phyloP scores from a whole-genome alignment of 495 filamentous ascomycete genomes.

The Neurospora sp. region DNA sequence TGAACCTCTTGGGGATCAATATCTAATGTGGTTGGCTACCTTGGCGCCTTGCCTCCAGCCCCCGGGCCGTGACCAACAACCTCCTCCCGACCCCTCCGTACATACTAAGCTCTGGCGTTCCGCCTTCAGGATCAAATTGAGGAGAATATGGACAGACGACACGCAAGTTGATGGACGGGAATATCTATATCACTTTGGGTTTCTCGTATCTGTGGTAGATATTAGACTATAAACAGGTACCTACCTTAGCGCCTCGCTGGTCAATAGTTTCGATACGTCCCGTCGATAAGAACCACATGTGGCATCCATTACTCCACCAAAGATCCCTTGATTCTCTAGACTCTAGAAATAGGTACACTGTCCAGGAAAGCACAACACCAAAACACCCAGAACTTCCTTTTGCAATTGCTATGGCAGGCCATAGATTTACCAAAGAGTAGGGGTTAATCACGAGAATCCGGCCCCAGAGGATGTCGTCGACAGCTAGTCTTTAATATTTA shows the following conservation, averaged over 20 bases:
- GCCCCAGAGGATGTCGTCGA: not conserved
- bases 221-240: not conserved
- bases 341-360: not conserved
- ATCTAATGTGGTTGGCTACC: not conserved
- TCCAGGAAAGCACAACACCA: not conserved
- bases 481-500: not conserved
- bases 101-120: not conserved
- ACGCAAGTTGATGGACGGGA: not conserved
- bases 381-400: not conserved
- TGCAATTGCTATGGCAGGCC: not conserved
- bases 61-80: not conserved
- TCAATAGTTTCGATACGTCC: not conserved
- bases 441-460: not conserved
- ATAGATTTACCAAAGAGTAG: not conserved
- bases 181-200: not conserved
- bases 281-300: not conserved
- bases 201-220: not conserved
- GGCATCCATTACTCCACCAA: not conserved
- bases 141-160: not conserved
- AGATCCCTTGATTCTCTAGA: not conserved
- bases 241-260: not conserved
- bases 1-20: not conserved
- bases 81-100: not conserved
- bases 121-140: not conserved
- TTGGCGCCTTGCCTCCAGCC: not conserved